phyloP scores from a whole-genome alignment of 108 stramenopile genomes.

The Mayamaea pseudoterrestris region DNA sequence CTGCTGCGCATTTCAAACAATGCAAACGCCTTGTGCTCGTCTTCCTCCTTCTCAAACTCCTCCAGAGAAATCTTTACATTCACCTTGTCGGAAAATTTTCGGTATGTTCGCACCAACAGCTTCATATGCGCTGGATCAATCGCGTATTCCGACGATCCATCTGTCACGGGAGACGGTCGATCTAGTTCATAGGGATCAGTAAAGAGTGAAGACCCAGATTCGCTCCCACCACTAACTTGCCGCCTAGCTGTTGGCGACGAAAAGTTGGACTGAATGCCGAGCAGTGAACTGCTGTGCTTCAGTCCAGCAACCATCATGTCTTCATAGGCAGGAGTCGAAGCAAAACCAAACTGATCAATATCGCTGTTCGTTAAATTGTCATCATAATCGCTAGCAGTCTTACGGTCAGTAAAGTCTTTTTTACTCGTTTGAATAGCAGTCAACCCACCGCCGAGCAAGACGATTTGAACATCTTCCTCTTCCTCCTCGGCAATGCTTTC shows the following conservation, averaged over 20 bases:
- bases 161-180: not conserved
- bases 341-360: conserved; percentile 32
- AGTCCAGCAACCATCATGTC: conserved; percentile 25
- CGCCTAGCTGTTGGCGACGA: not conserved
- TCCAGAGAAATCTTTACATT: conserved; percentile 9
- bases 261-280: conserved; percentile 5
- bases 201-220: conserved; percentile 9
- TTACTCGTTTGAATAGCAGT: conserved; percentile 41
- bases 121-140: conserved; percentile 47
- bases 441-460: conserved; percentile 31
- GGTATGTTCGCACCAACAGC: conserved; percentile 51
- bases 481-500: conserved; percentile 11
- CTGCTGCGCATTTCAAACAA: conserved; percentile 81
- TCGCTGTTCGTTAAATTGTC: conserved; percentile 36
- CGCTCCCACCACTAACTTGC: not conserved
- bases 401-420: conserved; percentile 23
- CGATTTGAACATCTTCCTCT: conserved; percentile 12
- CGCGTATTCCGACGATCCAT: conserved; percentile 31
- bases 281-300: conserved; percentile 5
- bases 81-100: conserved; percentile 30
- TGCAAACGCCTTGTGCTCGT: conserved; percentile 74
- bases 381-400: conserved; percentile 35
- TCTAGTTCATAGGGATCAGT: conserved; percentile 10
- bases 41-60: conserved; percentile 53
- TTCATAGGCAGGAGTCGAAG: conserved; percentile 22